Evolutionary conservation across 2,329 filamentous ascomycete species (phyloP).

Genomic region (Cordyceps fumosorosea): DNA sequence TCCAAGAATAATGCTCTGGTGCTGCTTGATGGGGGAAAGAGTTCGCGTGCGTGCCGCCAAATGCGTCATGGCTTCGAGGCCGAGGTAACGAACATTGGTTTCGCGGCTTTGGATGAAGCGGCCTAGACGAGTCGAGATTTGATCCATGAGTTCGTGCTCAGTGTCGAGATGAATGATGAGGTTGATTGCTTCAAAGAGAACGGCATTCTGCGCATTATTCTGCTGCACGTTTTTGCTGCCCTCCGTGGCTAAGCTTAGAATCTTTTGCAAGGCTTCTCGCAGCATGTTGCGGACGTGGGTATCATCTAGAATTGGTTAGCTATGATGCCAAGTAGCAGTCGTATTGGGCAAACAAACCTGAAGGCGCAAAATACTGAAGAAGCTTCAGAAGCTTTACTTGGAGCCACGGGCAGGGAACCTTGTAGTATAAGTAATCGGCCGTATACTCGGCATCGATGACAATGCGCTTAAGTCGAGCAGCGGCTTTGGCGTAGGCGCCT

Average conservation of each 20-base stretch:
- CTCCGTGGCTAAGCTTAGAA: constrained; percentile 85
- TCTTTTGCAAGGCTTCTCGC: constrained; percentile 82
- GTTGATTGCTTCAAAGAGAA: constrained; percentile 97
- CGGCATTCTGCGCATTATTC: constrained; percentile 97
- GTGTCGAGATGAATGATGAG: constrained; percentile 96
- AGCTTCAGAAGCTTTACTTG: constrained; percentile 90
- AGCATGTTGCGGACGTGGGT: constrained; percentile 88
- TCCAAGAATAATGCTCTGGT: constrained; percentile 91
- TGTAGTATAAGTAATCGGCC: constrained; percentile 94
- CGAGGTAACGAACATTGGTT: constrained; percentile 94
- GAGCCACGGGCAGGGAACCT: constrained; percentile 98
- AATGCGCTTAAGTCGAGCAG: constrained; percentile 80
- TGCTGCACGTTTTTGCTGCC: constrained; percentile 98
- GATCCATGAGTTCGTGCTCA: constrained; percentile 89
- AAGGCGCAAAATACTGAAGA: constrained; percentile 93
- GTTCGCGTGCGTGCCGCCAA: constrained; percentile 89
- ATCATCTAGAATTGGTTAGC: constrained; percentile 57
- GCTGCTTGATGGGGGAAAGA: constrained; percentile 93
- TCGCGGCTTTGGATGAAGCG: constrained; percentile 96
- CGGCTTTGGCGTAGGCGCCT: constrained; percentile 89
- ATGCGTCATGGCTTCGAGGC: constrained; percentile 96
- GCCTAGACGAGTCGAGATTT: constrained; percentile 83
- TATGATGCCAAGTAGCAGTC: constrained; percentile 6
- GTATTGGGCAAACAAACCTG: constrained; percentile 53
- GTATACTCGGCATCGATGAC: constrained; percentile 86